Conservation (phyloP, 768 basidiomycete genomes). For the Lactarius sp. region DNA sequence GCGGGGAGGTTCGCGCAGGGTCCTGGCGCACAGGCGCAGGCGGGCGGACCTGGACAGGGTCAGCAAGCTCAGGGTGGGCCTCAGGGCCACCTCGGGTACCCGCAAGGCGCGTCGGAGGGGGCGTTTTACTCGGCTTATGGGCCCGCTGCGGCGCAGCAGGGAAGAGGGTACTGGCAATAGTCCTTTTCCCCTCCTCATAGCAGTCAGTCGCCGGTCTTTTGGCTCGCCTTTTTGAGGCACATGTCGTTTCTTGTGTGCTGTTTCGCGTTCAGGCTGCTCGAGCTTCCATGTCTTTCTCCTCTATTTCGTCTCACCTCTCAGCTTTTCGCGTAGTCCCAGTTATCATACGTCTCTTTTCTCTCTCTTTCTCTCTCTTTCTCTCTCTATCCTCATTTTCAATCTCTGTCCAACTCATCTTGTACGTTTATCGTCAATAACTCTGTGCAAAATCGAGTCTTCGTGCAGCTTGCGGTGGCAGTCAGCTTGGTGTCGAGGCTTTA, state of each 20-base stretch:
- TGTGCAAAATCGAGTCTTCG: constrained; percentile 20
- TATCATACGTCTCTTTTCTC: constrained; percentile 19
- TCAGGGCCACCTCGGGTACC: constrained; percentile 57
- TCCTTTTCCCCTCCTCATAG: background rate
- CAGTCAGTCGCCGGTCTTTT: background rate
- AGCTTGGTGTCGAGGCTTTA: too few species aligned
- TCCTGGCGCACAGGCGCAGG: constrained; percentile 38
- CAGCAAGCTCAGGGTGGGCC: constrained; percentile 39
- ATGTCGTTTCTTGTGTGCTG: constrained; percentile 7
- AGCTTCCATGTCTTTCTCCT: constrained; percentile 21
- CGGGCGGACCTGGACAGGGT: constrained; percentile 42
- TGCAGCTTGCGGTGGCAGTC: constrained; percentile 19
- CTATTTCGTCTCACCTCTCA: constrained; percentile 22
- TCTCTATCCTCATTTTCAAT: constrained; percentile 24
- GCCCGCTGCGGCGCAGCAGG: constrained; percentile 41
- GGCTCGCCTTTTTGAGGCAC: constrained; percentile 2
- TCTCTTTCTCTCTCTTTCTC: background rate
- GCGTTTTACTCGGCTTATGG: constrained; percentile 55
- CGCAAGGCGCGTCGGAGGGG: constrained; percentile 57
- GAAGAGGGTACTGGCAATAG: constrained; percentile 42
- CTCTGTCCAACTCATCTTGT: constrained; percentile 28
- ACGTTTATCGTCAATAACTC: constrained; percentile 27
- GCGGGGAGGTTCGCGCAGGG: constrained; percentile 40
- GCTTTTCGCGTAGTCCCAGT: constrained; percentile 11
- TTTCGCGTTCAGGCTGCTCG: constrained; percentile 11